These are phyloP conservation scores for Gynostemma pentaphyllum DNA, from an alignment of 306 rosid species.

Conservation along the genomic window DNA sequence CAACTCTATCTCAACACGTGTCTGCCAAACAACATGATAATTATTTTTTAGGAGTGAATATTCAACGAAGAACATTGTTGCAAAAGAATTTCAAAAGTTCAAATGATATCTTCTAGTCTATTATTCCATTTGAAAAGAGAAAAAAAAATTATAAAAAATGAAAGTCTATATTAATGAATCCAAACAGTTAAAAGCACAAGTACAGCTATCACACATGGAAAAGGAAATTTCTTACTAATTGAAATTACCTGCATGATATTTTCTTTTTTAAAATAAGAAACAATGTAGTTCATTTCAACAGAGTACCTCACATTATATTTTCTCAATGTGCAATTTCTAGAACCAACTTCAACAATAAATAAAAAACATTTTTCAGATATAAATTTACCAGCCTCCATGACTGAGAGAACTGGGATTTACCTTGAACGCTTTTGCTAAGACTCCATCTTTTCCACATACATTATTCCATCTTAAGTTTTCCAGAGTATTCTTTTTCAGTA, in stretches of 20 bases:
- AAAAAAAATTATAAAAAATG: not conserved
- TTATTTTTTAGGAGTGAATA: not conserved
- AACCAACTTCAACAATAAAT: not conserved
- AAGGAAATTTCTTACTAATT: not conserved
- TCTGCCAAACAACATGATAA: conserved; percentile 27
- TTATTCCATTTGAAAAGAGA: not conserved
- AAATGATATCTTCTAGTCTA: not conserved
- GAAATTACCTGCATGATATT: not conserved
- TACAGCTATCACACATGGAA: not conserved
- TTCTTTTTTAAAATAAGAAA: too few species aligned
- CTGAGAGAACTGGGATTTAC: conserved; percentile 28
- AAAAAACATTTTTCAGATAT: not conserved
- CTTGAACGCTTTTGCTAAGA: conserved; percentile 71
- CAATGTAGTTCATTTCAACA: too few species aligned
- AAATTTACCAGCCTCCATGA: conserved; percentile 7
- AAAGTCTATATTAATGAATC: not conserved
- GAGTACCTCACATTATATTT: too few species aligned
- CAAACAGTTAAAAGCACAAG: not conserved
- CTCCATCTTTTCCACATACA: conserved; percentile 84
- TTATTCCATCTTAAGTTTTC: conserved; percentile 77
- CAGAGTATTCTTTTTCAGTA: conserved; percentile 60
- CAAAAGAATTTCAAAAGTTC: not conserved
- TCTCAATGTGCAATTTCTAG: not conserved
- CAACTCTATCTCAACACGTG: conserved; percentile 76
- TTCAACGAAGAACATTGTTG: not conserved